Conservation (phyloP, 345 rosid species). For the Citrus australasica region DNA sequence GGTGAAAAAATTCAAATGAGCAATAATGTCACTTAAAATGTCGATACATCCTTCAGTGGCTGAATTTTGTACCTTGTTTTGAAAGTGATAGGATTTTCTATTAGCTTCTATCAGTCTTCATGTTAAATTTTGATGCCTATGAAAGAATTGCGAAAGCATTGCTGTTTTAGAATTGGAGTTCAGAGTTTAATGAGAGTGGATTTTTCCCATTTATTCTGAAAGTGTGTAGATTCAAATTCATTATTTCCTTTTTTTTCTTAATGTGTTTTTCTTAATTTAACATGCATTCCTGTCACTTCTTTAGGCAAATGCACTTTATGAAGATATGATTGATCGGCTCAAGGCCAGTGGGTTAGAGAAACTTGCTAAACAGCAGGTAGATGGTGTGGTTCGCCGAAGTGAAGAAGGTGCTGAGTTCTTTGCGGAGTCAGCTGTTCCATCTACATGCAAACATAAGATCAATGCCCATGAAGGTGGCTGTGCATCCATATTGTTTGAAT, state of each 20-base stretch:
- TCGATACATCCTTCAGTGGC: not conserved
- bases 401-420: conserved; percentile 92
- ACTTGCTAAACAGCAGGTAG: conserved; percentile 91
- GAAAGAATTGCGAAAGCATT: not conserved
- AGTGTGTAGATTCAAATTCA: not conserved
- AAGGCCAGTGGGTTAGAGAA: conserved; percentile 85
- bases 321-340: conserved; percentile 81
- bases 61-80: not conserved
- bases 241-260: not conserved
- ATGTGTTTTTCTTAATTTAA: conserved; percentile 2
- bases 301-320: conserved; percentile 87
- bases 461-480: conserved; percentile 95
- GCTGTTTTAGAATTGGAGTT: not conserved
- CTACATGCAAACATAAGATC: conserved; percentile 71
- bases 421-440: conserved; percentile 67
- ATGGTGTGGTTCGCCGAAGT: conserved; percentile 85
- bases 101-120: not conserved
- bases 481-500: conserved; percentile 75
- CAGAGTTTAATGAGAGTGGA: not conserved
- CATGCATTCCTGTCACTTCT: conserved; percentile 1
- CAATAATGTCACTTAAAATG: not conserved
- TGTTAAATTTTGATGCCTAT: not conserved
- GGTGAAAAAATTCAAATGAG: not conserved
- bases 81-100: not conserved
- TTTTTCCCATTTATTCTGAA: not conserved